A percentile compares a stretch with the other conserved stretches of the same genome.
Evolutionary conservation across 1,284 basidiomycete genomes (phyloP).

Genomic region (Leccinum pallidistipes): DNA sequence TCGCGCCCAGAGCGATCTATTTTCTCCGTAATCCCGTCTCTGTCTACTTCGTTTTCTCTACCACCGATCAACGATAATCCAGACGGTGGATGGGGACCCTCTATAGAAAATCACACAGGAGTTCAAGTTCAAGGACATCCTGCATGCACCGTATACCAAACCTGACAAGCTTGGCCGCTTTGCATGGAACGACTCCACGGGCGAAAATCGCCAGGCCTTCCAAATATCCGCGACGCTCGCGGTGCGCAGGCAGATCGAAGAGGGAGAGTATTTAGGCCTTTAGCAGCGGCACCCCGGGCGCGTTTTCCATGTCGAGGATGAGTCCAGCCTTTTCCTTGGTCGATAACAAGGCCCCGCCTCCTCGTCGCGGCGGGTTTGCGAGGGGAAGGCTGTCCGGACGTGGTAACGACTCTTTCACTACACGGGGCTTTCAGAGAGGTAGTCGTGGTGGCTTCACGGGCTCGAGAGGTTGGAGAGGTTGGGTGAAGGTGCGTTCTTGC

Average conservation of each 20-base stretch:
- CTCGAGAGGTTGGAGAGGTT: constrained; percentile 59
- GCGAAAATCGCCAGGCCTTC: constrained; percentile 63
- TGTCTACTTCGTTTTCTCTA: constrained; percentile 62
- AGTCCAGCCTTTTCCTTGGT: constrained; percentile 96
- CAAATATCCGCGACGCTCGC: constrained; percentile 50
- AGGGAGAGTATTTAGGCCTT: constrained; percentile 70
- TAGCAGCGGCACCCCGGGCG: constrained; percentile 83
- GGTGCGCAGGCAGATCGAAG: constrained; percentile 53
- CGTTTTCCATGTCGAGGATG: constrained; percentile 98
- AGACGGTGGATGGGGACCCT: constrained; percentile 80
- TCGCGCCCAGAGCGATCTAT: not conserved
- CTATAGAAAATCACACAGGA: constrained; percentile 71
- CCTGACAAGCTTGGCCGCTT: constrained; percentile 97
- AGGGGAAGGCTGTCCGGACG: constrained; percentile 51
- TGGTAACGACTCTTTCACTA: constrained; percentile 36
- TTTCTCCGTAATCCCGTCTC: constrained; percentile 9
- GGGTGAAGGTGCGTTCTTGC: constrained; percentile 77
- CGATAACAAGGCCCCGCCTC: constrained; percentile 68
- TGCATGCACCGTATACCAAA: constrained; percentile 97
- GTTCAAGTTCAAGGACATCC: constrained; percentile 89
- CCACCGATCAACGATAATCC: constrained; percentile 80
- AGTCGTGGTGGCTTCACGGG: constrained; percentile 42
- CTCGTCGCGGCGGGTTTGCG: constrained; percentile 62
- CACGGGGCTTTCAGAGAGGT: constrained; percentile 48
- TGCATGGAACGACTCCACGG: constrained; percentile 87